Conservation (phyloP, 768 basidiomycete species). For the Inosperma sp. region DNA sequence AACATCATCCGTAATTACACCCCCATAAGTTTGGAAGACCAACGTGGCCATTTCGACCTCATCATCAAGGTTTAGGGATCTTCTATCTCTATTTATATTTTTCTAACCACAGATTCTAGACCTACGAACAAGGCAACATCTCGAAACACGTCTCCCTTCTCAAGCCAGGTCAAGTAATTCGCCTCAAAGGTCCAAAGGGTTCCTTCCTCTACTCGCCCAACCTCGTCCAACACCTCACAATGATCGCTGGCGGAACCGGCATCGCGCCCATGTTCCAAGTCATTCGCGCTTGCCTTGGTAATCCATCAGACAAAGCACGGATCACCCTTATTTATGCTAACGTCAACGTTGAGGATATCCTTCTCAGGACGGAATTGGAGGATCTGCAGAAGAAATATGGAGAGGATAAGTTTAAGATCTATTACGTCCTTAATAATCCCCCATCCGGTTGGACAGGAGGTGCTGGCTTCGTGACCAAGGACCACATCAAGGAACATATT, state of each 20-base stretch:
- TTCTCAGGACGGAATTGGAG: conserved; percentile 86
- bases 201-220: conserved; percentile 80
- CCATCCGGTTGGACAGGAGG: conserved; percentile 84
- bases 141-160: conserved; percentile 79
- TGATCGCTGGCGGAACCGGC: conserved; percentile 99
- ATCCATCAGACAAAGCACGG: conserved; percentile 78
- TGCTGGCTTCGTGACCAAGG: conserved; percentile 88
- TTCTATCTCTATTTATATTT: conserved; percentile 5
- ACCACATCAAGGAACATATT: conserved; percentile 80
- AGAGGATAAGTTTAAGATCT: conserved; percentile 61
- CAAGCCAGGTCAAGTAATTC: conserved; percentile 82
- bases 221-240: conserved; percentile 75
- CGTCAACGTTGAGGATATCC: conserved; percentile 88
- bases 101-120: conserved; percentile 40
- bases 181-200: conserved; percentile 95
- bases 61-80: conserved; percentile 76
- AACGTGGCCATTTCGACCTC: conserved; percentile 91
- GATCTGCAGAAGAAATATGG: conserved; percentile 57
- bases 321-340: conserved; percentile 95
- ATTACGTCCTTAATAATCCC: conserved; percentile 94
- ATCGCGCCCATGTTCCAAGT: conserved; percentile 99
- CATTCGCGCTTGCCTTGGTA: conserved; percentile 88
- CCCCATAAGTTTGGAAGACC: conserved; percentile 89
- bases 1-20: conserved; percentile 90
- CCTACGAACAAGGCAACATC: conserved; percentile 97